phyloP scores from a whole-genome alignment of 805 yeast species.

The Babjeviella inositovora region DNA sequence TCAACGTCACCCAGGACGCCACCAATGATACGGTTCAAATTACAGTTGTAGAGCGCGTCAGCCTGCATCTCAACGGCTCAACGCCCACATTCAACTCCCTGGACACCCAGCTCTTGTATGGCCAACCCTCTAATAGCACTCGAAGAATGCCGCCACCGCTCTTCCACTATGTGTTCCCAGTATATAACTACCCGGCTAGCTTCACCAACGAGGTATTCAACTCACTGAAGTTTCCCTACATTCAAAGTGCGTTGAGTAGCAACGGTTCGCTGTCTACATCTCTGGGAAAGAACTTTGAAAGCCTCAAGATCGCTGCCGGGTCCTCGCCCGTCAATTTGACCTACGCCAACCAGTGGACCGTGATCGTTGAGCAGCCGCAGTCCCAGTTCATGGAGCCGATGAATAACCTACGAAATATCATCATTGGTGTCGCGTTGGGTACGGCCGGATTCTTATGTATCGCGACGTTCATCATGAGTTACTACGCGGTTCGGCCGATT shows the following conservation, averaged over 20 bases:
- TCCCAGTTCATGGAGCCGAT: slow-evolving; percentile 47
- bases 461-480: slow-evolving; percentile 71
- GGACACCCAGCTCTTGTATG: too few relatives aligned
- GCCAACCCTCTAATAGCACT: background rate
- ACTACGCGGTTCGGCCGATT: slow-evolving; percentile 75
- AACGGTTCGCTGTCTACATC: too few relatives aligned
- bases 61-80: too few relatives aligned
- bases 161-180: slow-evolving; percentile 1
- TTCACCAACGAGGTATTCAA: background rate
- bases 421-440: slow-evolving; percentile 66
- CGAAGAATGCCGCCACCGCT: background rate
- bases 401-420: slow-evolving; percentile 43
- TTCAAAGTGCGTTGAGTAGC: background rate
- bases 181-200: background rate
- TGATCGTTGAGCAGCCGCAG: slow-evolving; percentile 50
- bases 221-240: background rate
- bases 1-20: slow-evolving; percentile 17
- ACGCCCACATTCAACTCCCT: too few relatives aligned
- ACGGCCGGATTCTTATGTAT: slow-evolving; percentile 61
- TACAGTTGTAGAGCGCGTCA: background rate
- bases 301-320: slow-evolving; percentile 41
- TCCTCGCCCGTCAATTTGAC: slow-evolving; percentile 26
- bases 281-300: too few relatives aligned
- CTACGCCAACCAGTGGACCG: slow-evolving; percentile 45
- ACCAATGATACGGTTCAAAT: background rate